Evolutionary conservation across 225 moss, liverwort and hornwort species (phyloP).

Genomic region (Sphagnum tenellum): DNA sequence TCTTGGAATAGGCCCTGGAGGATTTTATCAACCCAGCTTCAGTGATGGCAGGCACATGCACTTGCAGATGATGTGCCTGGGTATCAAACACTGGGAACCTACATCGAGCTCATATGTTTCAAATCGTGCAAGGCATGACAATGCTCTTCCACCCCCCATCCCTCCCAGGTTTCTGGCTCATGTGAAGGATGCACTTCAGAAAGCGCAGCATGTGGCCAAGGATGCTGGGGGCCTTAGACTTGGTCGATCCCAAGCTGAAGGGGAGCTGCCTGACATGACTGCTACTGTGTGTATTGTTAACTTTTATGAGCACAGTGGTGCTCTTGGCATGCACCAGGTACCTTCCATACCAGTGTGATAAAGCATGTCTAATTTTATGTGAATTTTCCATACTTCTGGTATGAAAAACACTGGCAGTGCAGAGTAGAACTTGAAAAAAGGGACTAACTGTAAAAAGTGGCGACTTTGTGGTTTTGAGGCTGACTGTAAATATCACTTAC

Average conservation of each 20-base stretch:
- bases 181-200: slow-evolving; percentile 61
- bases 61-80: slow-evolving; percentile 96
- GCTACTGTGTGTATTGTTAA: slow-evolving; percentile 79
- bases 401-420: no score
- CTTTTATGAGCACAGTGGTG: slow-evolving; percentile 74
- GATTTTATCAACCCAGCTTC: slow-evolving; percentile 74
- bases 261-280: slow-evolving; percentile 52
- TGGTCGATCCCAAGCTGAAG: slow-evolving; percentile 29
- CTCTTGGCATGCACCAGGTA: slow-evolving; percentile 95
- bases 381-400: neutral
- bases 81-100: slow-evolving; percentile 82
- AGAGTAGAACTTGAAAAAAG: no score
- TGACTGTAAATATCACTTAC: no score
- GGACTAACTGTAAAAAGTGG: no score
- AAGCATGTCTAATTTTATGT: neutral
- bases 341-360: neutral
- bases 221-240: slow-evolving; percentile 47
- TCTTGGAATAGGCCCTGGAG: slow-evolving; percentile 62
- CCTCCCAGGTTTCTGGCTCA: slow-evolving; percentile 41
- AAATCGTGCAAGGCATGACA: slow-evolving; percentile 52
- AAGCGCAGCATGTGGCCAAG: slow-evolving; percentile 40
- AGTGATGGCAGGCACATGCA: slow-evolving; percentile 64
- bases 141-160: slow-evolving; percentile 59
- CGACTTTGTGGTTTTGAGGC: no score
- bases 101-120: slow-evolving; percentile 41